A percentile compares a stretch with the other conserved stretches of the same genome.
phyloP scores from a whole-genome alignment of 768 basidiomycete species.

The Suillus tomentosus region DNA sequence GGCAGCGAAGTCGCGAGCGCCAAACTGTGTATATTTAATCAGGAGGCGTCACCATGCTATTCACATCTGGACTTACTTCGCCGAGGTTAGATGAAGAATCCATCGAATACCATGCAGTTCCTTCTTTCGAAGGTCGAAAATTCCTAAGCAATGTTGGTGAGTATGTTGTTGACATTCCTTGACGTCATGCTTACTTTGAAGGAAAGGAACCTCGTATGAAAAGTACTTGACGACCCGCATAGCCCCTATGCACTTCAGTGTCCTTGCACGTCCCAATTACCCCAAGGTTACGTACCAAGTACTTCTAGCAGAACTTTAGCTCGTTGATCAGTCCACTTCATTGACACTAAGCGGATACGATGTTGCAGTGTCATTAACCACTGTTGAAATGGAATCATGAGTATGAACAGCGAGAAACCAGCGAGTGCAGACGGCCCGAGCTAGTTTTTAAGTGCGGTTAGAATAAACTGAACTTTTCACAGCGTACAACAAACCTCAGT shows the following conservation, averaged over 20 bases:
- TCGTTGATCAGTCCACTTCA: conserved; percentile 64
- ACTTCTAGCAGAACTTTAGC: conserved; percentile 68
- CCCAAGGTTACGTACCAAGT: conserved; percentile 40
- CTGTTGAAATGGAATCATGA: conserved; percentile 65
- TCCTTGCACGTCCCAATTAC: background rate
- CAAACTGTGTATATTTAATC: background rate
- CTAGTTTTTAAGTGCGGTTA: conserved; percentile 33
- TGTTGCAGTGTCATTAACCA: conserved; percentile 63
- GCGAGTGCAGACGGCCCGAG: conserved; percentile 71
- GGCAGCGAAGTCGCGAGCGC: conserved; percentile 59
- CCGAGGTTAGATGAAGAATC: conserved; percentile 3
- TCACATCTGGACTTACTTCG: background rate
- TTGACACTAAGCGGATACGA: conserved; percentile 51
- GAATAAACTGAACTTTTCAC: background rate
- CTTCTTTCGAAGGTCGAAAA: conserved; percentile 2
- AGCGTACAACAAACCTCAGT: conserved; percentile 44
- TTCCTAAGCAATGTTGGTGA: conserved; percentile 36
- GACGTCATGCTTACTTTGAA: conserved; percentile 48
- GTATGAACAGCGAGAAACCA: conserved; percentile 65
- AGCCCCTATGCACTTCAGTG: conserved; percentile 37
- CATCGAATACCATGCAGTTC: conserved; percentile 1
- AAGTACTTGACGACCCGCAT: conserved; percentile 82
- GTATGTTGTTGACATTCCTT: conserved; percentile 7
- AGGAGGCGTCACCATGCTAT: background rate
- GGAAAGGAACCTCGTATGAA: conserved; percentile 69